Evolutionary conservation across 805 yeast species (phyloP), one percentile per base, ranked within the genome.

Genomic region (Debaryomyces tyrocola): DNA sequence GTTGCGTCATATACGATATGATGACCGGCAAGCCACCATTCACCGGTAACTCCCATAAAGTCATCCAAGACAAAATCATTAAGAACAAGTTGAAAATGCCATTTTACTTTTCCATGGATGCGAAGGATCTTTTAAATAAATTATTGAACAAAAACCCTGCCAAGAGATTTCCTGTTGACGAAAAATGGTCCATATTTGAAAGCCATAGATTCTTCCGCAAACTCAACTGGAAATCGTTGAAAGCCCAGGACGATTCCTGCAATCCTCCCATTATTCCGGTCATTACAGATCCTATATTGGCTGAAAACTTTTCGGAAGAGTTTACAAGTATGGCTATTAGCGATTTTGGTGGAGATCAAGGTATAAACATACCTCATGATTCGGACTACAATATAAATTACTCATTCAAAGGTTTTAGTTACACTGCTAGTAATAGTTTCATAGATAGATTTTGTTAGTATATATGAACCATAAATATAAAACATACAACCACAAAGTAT

Each of bases 11-110:
- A 41, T 87, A 70, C 57, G 96, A 90, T 62, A 77, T 90, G 78
- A 70, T 90, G 42, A 84, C 91, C 0, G 96, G 96, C 0, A 76
- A 83, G 40, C 96, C 97, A 0, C 96, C 96, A 1, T 89, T 87
- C 64, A 86, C 94, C 0, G 97, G 96, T 3, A 84, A 79, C 45
- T 87, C 85, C 56, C 85, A 86, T 57, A 84, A 85, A 60, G 79
- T 77, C 38, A 87, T 90, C 27, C 76, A 86, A 68, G 88, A 85
- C 51, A 90, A 88, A 62, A 84, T 90, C 27, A 72, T 79, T 37
- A 77, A 84, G 44, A 87, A 88, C 51, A 84, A 83, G 51, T 68
- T 84, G 33, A 79, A 75, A 45, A 70, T 84, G 36, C 96, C 96
- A 0, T 85, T 79, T 58, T 90, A 88, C 59, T 69, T 90, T 29